These are phyloP conservation scores for Malassezia vespertilionis DNA, from an alignment of 1,284 basidiomycete species.

Conservation along the genomic window DNA sequence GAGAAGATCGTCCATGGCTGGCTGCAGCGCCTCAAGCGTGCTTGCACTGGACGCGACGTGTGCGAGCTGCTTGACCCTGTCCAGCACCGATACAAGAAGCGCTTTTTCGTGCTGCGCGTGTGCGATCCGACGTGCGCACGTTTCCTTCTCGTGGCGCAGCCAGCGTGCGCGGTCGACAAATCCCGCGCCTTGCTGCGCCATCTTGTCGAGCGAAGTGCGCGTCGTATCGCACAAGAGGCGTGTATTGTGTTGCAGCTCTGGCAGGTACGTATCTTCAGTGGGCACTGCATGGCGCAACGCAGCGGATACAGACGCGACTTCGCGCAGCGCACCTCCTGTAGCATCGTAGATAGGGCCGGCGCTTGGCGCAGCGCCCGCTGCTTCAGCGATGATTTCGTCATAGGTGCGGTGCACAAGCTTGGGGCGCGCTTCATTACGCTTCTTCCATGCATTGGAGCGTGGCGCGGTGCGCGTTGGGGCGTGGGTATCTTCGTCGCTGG, in stretches of 20 bases:
- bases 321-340: slow-evolving; percentile 22
- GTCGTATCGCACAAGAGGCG: slow-evolving; percentile 71
- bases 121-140: slow-evolving; percentile 55
- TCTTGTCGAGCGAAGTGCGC: slow-evolving; percentile 68
- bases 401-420: slow-evolving; percentile 42
- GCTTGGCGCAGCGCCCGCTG: slow-evolving; percentile 17
- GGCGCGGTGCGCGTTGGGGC: neutral
- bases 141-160: slow-evolving; percentile 57
- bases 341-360: slow-evolving; percentile 39
- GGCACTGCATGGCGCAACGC: slow-evolving; percentile 49
- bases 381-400: slow-evolving; percentile 40
- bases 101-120: slow-evolving; percentile 52
- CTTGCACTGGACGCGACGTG: neutral
- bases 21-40: slow-evolving; percentile 1
- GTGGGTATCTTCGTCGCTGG: slow-evolving; percentile 24
- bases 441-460: slow-evolving; percentile 24
- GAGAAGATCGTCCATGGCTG: neutral
- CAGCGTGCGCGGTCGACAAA: slow-evolving; percentile 68
- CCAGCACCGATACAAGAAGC: slow-evolving; percentile 24
- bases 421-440: slow-evolving; percentile 21
- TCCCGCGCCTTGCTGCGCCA: slow-evolving; percentile 76
- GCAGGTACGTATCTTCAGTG: slow-evolving; percentile 72
- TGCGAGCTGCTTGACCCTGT: slow-evolving; percentile 18
- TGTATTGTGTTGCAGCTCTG: slow-evolving; percentile 90
- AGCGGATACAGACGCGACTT: slow-evolving; percentile 27